Percentiles rank a stretch among this genome's conserved stretches.
Conservation (phyloP, 2,329 filamentous ascomycete species). For the Cordyceps javanica region DNA sequence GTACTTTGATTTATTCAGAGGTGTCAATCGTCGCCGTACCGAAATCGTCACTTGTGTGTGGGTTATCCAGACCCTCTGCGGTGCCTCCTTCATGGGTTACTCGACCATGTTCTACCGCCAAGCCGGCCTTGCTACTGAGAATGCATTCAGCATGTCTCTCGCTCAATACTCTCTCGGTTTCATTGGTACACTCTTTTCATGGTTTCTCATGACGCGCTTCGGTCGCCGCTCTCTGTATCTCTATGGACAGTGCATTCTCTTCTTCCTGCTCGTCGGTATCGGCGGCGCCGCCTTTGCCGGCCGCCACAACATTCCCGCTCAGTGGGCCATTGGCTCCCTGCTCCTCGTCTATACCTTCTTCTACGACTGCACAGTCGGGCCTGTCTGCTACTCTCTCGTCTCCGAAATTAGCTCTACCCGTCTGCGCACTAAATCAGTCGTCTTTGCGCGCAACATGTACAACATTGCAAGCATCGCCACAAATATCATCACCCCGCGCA, state of each 20-base stretch:
- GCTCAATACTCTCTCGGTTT: conserved; percentile 32
- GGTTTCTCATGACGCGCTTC: conserved; percentile 29
- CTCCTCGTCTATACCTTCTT: conserved; percentile 38
- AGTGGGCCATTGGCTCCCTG: conserved; percentile 33
- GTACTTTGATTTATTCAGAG: conserved; percentile 43
- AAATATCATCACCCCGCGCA: conserved; percentile 40
- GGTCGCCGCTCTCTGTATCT: conserved; percentile 35
- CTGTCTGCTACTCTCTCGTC: conserved; percentile 79
- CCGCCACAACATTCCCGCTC: conserved; percentile 27
- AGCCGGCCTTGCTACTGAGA: conserved; percentile 33
- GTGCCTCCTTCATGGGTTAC: conserved; percentile 47
- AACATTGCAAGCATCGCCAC: conserved; percentile 42
- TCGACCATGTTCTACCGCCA: conserved; percentile 47
- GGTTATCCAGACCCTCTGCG: conserved; percentile 35
- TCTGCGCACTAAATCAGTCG: conserved; percentile 40
- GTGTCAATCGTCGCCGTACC: conserved; percentile 38
- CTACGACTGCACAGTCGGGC: conserved; percentile 33
- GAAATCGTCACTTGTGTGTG: conserved; percentile 40
- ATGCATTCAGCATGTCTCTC: conserved; percentile 32
- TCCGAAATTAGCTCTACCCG: conserved; percentile 42
- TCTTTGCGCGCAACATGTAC: conserved; percentile 40
- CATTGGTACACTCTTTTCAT: conserved; percentile 32
- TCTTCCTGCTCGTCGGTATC: conserved; percentile 30
- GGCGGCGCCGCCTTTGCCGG: conserved; percentile 31
- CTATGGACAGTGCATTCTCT: conserved; percentile 28